phyloP scores from a whole-genome alignment of 306 rosid genomes.

The Trifolium fragiferum region DNA sequence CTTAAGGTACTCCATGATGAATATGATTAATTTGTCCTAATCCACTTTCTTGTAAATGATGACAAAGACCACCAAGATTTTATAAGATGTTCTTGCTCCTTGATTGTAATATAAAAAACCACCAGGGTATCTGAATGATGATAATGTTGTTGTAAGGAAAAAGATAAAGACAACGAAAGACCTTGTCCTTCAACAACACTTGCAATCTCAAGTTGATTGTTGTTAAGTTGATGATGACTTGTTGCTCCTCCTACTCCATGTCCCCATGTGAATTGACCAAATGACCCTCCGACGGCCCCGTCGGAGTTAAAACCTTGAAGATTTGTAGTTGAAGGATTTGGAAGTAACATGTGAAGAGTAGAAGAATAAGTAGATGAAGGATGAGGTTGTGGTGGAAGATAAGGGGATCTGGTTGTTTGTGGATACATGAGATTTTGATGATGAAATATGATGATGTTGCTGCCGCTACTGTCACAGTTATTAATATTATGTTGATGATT shows the following conservation, averaged over 20 bases:
- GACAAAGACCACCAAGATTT: slow-evolving; percentile 41
- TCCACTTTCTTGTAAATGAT: slow-evolving; percentile 49
- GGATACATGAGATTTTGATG: slow-evolving; percentile 89
- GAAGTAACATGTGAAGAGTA: slow-evolving; percentile 77
- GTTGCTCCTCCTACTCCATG: slow-evolving; percentile 37
- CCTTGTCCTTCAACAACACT: slow-evolving; percentile 71
- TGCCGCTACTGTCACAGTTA: slow-evolving; percentile 50
- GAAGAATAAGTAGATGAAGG: slow-evolving; percentile 20
- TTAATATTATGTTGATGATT: slow-evolving; percentile 29
- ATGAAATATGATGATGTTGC: slow-evolving; percentile 24
- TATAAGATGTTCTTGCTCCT: slow-evolving; percentile 40
- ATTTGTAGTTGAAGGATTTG: slow-evolving; percentile 52
- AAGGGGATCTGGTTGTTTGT: slow-evolving; percentile 75
- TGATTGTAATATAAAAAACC: slow-evolving; percentile 56
- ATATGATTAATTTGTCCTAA: slow-evolving; percentile 38
- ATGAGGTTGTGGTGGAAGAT: slow-evolving; percentile 57
- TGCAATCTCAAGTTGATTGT: slow-evolving; percentile 38
- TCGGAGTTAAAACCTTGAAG: slow-evolving; percentile 43
- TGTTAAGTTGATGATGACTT: not conserved
- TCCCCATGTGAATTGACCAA: slow-evolving; percentile 76
- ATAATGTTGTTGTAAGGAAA: slow-evolving; percentile 68
- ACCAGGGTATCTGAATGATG: slow-evolving; percentile 56
- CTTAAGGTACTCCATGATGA: slow-evolving; percentile 49
- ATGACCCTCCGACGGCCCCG: slow-evolving; percentile 51
- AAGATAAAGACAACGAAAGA: slow-evolving; percentile 64